Conservation (phyloP, 2,329 filamentous ascomycete species). For the Myrmaecium sp. region DNA sequence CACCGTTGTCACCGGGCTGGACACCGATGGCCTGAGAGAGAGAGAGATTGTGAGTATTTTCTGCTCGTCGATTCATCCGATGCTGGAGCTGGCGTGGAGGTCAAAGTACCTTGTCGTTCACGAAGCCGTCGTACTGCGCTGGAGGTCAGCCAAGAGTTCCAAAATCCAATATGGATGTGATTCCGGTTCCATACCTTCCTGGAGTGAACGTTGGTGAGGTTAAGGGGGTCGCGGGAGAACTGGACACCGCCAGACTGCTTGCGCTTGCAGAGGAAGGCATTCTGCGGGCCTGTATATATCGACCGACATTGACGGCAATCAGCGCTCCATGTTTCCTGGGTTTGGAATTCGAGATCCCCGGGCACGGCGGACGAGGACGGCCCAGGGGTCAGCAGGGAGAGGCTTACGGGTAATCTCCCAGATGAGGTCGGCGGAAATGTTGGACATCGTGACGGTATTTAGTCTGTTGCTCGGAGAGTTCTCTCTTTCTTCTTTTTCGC, state of each 20-base stretch:
- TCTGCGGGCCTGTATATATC: conserved; percentile 52
- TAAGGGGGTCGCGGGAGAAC: conserved; percentile 89
- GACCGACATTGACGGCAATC: conserved; percentile 1
- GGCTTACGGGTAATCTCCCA: conserved; percentile 91
- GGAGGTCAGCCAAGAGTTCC: conserved; percentile 10
- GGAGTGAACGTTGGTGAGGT: conserved; percentile 79
- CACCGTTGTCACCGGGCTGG: conserved; percentile 57
- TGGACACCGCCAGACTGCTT: conserved; percentile 60
- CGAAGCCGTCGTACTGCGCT: conserved; percentile 68
- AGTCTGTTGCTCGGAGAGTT: conserved; percentile 2
- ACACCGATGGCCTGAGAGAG: conserved; percentile 60
- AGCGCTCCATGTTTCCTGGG: neutral
- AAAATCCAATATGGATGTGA: conserved; percentile 1
- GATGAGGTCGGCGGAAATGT: conserved; percentile 79
- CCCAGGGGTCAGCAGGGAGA: too few species aligned
- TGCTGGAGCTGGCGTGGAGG: conserved; percentile 5
- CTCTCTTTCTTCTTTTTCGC: neutral
- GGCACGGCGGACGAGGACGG: neutral
- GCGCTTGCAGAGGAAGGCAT: conserved; percentile 86
- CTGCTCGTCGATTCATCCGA: conserved; percentile 1
- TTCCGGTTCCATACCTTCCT: conserved; percentile 50
- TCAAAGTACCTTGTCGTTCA: conserved; percentile 69
- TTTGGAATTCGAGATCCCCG: neutral
- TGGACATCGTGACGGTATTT: conserved; percentile 41
- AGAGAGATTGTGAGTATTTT: conserved; percentile 2